Percentiles rank a stretch among this genome's conserved stretches.
These are phyloP conservation scores for Aspergillus spinulosporus DNA, from an alignment of 2,329 filamentous ascomycete species.

Conservation along the genomic window DNA sequence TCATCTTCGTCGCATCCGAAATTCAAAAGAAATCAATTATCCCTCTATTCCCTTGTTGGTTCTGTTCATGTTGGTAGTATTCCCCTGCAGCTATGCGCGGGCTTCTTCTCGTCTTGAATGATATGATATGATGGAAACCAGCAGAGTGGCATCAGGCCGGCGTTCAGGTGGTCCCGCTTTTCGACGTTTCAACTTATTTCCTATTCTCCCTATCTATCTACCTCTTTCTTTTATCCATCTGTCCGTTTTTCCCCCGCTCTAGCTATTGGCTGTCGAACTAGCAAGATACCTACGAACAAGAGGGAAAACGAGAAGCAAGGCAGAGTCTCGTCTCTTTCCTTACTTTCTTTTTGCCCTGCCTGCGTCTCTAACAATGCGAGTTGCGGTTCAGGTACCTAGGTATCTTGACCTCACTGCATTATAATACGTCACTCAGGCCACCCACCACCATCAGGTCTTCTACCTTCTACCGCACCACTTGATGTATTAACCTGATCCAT, in stretches of 20 bases:
- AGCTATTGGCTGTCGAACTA: background rate
- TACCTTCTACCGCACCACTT: constrained; percentile 9
- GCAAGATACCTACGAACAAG: background rate
- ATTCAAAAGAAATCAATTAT: constrained; percentile 24
- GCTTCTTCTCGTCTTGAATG: constrained; percentile 31
- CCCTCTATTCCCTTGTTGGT: constrained; percentile 34
- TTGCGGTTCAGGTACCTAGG: background rate
- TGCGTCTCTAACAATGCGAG: too few relatives aligned
- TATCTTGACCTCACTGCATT: background rate
- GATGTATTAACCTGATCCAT: constrained; percentile 36
- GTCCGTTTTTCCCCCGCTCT: constrained; percentile 18
- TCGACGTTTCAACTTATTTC: constrained; percentile 29
- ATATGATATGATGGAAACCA: constrained; percentile 30
- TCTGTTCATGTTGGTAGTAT: constrained; percentile 39
- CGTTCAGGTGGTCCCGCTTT: constrained; percentile 43
- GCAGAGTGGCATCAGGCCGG: constrained; percentile 46
- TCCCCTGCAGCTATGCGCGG: constrained; percentile 24
- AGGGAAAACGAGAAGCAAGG: background rate
- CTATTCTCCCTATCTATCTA: constrained; percentile 24
- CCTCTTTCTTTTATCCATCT: constrained; percentile 20
- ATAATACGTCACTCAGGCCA: constrained; percentile 4
- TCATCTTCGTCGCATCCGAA: constrained; percentile 11
- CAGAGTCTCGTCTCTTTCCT: background rate
- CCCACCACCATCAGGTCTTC: constrained; percentile 19
- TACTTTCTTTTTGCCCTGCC: background rate